Base-by-base conservation (phyloP, 1,284 basidiomycete species). In the Volvariella volvacea region DNA sequence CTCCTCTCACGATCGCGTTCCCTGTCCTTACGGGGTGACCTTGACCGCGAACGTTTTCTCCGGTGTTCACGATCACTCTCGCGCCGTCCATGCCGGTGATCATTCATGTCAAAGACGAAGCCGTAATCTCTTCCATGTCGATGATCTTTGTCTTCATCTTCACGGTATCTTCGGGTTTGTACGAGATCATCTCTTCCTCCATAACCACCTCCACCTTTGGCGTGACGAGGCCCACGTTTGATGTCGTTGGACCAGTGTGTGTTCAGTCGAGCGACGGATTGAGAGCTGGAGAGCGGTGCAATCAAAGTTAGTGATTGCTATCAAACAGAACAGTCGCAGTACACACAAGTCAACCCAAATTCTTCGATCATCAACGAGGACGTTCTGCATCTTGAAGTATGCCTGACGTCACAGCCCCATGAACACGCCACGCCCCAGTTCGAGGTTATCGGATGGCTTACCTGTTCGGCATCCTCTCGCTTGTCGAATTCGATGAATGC, bases 311-410 rank as follows among this genome's bases (percentile, higher is more conserved):
- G 43, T 36, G 22, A 6, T 22, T 10, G n/a, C 30, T 3, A 39
- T 30, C 22, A 30, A 37, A 33, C n/a, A 36, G 9, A 9, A 28
- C 33, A 31, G 38, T 41, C 41, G 20, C 31, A 46, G n/a, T n/a
- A 69, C 80, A 51, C 52, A 88, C 84, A 98, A 97, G 66, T 97
- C 94, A 50, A 99, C 95, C 89, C 95, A 98, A 60, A 99, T 99
- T 16, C 96, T 80, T 14, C 94, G 79, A 64, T 99, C 96, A 61
- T 99, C 95, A n/a, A 99, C 89, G 6, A 99, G 71, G 0, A 99
- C 95, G 57, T 97, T 98, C 63, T 99, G 95, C 95, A 99, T 99
- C 65, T 98, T 99, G 71, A 97, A 94, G 65, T 99, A 99, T 12
- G 92, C 95, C 83, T 92, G 6, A 44, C 7, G 28, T 25, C 14